Conservation (phyloP, 2,329 filamentous ascomycete species). For the Cladosporium sp. region DNA sequence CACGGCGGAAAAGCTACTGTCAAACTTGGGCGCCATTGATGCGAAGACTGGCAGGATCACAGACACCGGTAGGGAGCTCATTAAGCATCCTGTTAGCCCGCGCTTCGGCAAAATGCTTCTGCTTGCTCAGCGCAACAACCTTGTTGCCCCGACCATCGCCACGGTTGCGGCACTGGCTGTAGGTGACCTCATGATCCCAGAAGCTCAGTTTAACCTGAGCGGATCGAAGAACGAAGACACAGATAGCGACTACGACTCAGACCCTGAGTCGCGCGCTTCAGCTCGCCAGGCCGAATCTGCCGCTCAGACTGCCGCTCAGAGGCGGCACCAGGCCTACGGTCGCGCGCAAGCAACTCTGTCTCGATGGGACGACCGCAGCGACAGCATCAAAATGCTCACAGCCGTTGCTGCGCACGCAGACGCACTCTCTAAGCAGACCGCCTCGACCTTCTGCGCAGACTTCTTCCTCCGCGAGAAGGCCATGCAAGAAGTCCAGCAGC, state of each 20-base stretch:
- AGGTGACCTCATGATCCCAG: conserved; percentile 77
- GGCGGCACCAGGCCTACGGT: conserved; percentile 59
- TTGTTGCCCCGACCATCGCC: conserved; percentile 78
- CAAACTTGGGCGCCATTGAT: conserved; percentile 76
- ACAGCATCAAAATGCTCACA: conserved; percentile 85
- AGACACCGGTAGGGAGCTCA: conserved; percentile 70
- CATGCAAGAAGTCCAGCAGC: conserved; percentile 76
- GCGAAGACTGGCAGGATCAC: conserved; percentile 64
- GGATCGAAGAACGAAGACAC: conserved; percentile 48
- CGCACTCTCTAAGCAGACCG: conserved; percentile 45
- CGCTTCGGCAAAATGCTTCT: conserved; percentile 89
- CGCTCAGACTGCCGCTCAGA: conserved; percentile 53
- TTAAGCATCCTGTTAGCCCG: conserved; percentile 82
- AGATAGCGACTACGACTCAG: conserved; percentile 25
- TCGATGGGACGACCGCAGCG: conserved; percentile 72
- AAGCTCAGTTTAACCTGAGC: conserved; percentile 51
- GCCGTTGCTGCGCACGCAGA: conserved; percentile 83
- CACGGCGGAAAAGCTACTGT: conserved; percentile 79
- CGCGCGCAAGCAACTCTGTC: conserved; percentile 72
- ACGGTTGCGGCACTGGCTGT: conserved; percentile 84
- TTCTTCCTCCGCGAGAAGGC: conserved; percentile 86
- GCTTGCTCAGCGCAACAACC: conserved; percentile 74
- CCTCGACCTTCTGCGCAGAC: conserved; percentile 60
- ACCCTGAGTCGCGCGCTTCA: conserved; percentile 5
- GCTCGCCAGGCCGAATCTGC: conserved; percentile 2